Conservation (phyloP, 192 early-diverging fungal species). For the Podila verticillata region DNA sequence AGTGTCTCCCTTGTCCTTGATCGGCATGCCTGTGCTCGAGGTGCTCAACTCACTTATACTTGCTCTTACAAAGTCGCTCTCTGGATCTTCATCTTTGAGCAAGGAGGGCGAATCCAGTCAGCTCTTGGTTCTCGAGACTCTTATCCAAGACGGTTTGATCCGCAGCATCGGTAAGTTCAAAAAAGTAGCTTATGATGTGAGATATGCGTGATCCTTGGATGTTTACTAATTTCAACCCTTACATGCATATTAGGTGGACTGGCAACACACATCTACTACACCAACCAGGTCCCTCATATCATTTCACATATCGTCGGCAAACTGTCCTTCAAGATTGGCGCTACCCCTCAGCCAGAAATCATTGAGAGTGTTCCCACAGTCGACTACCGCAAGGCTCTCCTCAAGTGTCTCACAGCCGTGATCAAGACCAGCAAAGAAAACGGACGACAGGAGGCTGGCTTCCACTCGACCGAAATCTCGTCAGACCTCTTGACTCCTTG, state of each 20-base stretch:
- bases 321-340: constrained; percentile 41
- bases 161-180: constrained; percentile 39
- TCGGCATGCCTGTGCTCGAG: constrained; percentile 62
- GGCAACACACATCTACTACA: constrained; percentile 66
- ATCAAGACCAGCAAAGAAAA: constrained; percentile 52
- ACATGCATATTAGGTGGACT: constrained; percentile 49
- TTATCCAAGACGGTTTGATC: constrained; percentile 40
- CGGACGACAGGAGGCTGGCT: constrained; percentile 41
- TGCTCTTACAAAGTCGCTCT: constrained; percentile 50
- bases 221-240: not conserved
- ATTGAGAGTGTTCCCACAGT: constrained; percentile 55
- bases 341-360: constrained; percentile 8
- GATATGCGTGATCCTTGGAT: not conserved
- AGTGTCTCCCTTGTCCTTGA: constrained; percentile 53
- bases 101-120: constrained; percentile 26
- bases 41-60: constrained; percentile 59
- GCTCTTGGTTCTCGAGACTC: constrained; percentile 16
- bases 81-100: constrained; percentile 13
- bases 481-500: constrained; percentile 53
- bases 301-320: constrained; percentile 59
- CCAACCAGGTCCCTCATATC: constrained; percentile 65
- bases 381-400: constrained; percentile 53
- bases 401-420: constrained; percentile 59
- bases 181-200: too few species aligned
- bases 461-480: constrained; percentile 39